A percentile compares a stretch with the other conserved stretches of the same genome.
Conservation (phyloP, 768 basidiomycete genomes). For the Amanita rimosa region DNA sequence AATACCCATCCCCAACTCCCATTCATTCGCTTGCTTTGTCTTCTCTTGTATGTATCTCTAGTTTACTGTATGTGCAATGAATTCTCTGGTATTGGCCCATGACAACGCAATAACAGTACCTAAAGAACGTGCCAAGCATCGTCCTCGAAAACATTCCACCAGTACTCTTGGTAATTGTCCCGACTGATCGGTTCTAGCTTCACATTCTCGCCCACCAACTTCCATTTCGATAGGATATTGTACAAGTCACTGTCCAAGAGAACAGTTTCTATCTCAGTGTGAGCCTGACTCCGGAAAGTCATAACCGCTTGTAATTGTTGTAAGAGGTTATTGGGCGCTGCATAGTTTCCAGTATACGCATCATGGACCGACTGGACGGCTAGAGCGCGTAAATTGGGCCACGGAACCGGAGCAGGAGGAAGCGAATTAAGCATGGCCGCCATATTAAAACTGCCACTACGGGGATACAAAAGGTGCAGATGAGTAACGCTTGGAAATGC, state of each 20-base stretch:
- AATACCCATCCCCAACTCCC: background rate
- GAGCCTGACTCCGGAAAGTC: constrained; percentile 8
- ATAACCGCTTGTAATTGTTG: constrained; percentile 11
- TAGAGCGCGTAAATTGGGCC: constrained; percentile 16
- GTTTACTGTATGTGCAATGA: background rate
- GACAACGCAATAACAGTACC: too few relatives aligned
- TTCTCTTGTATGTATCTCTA: background rate
- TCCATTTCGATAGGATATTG: constrained; percentile 5
- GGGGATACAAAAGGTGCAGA: constrained; percentile 18
- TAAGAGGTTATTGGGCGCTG: constrained; percentile 9
- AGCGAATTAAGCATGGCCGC: constrained; percentile 10
- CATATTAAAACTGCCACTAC: background rate
- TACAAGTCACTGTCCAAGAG: constrained; percentile 20
- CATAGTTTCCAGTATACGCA: constrained; percentile 4
- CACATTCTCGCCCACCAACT: background rate
- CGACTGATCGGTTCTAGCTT: constrained; percentile 1
- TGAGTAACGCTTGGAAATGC: constrained; percentile 20
- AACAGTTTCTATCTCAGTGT: constrained; percentile 14
- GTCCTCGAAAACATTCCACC: constrained; percentile 17
- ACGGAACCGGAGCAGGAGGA: constrained; percentile 10
- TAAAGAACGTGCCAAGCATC: constrained; percentile 5
- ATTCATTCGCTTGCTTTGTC: background rate
- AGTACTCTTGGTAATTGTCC: constrained; percentile 18
- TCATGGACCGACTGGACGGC: constrained; percentile 19
- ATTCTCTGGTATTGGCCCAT: background rate